These are phyloP conservation scores for Rhizopus microsporus DNA, from an alignment of 371 early-diverging fungal genomes.

Conservation along the genomic window DNA sequence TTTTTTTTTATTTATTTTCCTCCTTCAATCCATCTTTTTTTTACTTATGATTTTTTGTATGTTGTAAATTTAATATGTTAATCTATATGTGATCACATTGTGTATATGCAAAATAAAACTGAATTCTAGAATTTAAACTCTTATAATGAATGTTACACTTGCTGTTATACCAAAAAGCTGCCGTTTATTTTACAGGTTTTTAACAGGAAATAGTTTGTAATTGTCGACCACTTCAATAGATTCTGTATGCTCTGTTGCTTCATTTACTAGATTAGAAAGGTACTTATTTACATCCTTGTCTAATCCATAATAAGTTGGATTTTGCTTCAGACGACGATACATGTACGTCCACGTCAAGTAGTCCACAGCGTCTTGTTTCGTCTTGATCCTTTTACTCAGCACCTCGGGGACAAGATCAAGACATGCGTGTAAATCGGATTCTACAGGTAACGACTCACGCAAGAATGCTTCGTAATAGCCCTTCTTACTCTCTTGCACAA, in stretches of 20 bases:
- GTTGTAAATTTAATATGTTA: constrained; percentile 20
- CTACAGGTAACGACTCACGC: constrained; percentile 91
- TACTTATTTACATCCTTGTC: constrained; percentile 77
- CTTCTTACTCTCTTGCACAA: constrained; percentile 91
- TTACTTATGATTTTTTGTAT: constrained; percentile 19
- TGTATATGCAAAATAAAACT: constrained; percentile 7
- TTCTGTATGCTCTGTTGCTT: constrained; percentile 61
- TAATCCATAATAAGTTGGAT: constrained; percentile 95
- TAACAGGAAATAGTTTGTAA: constrained; percentile 64
- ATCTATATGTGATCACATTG: constrained; percentile 21
- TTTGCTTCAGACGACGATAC: constrained; percentile 85
- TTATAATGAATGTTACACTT: neutral
- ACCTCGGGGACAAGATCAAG: constrained; percentile 92
- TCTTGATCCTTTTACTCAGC: constrained; percentile 78
- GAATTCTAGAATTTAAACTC: neutral
- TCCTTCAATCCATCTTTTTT: neutral
- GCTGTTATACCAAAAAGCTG: neutral
- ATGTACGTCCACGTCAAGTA: constrained; percentile 96
- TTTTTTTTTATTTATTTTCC: constrained; percentile 5
- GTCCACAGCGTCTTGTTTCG: constrained; percentile 91
- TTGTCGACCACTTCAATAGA: constrained; percentile 73
- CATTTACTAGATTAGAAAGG: constrained; percentile 77
- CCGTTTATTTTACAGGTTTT: neutral
- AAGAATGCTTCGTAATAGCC: constrained; percentile 96
- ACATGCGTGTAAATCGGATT: constrained; percentile 76